phyloP scores from a whole-genome alignment of 768 basidiomycete genomes.

The Tulasnella sp. region DNA sequence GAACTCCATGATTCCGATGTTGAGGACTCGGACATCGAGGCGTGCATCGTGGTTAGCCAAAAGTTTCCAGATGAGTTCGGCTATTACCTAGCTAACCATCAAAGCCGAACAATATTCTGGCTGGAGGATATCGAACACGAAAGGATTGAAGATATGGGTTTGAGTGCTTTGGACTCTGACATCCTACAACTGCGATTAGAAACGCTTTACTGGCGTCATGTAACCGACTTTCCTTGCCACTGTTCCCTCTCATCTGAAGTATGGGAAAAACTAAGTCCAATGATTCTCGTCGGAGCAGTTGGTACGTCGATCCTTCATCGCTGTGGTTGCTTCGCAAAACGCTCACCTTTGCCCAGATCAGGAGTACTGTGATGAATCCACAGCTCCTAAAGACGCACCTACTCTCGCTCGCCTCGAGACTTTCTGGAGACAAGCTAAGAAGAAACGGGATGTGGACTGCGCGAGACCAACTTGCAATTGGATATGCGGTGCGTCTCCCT shows the following conservation, averaged over 20 bases:
- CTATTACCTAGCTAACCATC: background rate
- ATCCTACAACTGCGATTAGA: background rate
- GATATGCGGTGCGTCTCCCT: background rate
- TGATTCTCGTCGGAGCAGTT: conserved; percentile 4
- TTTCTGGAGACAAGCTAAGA: background rate
- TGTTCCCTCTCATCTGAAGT: background rate
- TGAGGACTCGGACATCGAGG: background rate
- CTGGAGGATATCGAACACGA: background rate
- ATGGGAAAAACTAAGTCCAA: background rate
- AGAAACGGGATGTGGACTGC: background rate
- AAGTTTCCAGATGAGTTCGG: background rate
- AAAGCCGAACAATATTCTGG: conserved; percentile 4
- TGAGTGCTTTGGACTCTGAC: background rate
- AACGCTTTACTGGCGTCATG: conserved; percentile 9
- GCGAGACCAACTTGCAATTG: background rate
- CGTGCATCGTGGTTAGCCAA: background rate
- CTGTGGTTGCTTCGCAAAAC: background rate
- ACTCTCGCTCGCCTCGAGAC: background rate
- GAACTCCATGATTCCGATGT: background rate
- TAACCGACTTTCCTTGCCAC: conserved; percentile 13
- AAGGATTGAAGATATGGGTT: background rate
- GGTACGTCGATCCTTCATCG: background rate
- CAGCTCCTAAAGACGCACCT: conserved; percentile 2
- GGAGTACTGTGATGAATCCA: background rate
- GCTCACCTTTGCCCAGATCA: background rate